These are phyloP conservation scores for Ophiostoma sp. DNA, from an alignment of 2,329 filamentous ascomycete genomes.

Conservation along the genomic window DNA sequence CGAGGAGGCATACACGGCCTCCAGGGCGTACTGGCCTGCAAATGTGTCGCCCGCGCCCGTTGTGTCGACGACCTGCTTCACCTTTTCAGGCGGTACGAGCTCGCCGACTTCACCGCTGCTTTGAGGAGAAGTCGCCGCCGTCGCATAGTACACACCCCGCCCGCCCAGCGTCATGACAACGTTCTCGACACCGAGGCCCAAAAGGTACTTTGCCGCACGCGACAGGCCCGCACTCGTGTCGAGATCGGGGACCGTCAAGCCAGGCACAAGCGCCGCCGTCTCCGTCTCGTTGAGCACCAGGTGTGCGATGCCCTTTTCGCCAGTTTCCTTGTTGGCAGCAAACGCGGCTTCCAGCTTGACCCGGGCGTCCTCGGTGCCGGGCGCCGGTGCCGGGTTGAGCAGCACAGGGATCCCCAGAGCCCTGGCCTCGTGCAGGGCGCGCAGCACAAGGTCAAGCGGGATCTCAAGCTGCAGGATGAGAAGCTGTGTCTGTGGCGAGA, in stretches of 20 bases:
- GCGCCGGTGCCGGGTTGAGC: slow-evolving; percentile 66
- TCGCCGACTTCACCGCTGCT: slow-evolving; percentile 38
- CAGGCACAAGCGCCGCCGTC: slow-evolving; percentile 57
- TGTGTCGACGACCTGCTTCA: slow-evolving; percentile 75
- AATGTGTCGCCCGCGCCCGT: slow-evolving; percentile 95
- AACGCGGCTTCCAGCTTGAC: slow-evolving; percentile 55
- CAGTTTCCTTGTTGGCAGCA: not conserved
- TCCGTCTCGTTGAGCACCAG: slow-evolving; percentile 72
- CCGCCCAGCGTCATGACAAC: slow-evolving; percentile 81
- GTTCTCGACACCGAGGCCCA: slow-evolving; percentile 62
- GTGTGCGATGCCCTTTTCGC: slow-evolving; percentile 50
- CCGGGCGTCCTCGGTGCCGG: slow-evolving; percentile 51
- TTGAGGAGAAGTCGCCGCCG: slow-evolving; percentile 33
- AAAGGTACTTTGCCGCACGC: slow-evolving; percentile 48
- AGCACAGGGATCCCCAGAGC: slow-evolving; percentile 48
- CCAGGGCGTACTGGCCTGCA: slow-evolving; percentile 78
- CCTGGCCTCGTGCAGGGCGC: slow-evolving; percentile 42
- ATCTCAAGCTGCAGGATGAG: slow-evolving; percentile 59
- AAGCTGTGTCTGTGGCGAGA: slow-evolving; percentile 44
- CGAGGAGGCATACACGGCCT: slow-evolving; percentile 50
- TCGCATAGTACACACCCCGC: slow-evolving; percentile 67
- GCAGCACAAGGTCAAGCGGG: slow-evolving; percentile 48
- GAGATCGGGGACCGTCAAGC: slow-evolving; percentile 34
- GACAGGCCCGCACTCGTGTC: slow-evolving; percentile 34
- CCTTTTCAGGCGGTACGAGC: slow-evolving; percentile 57